Evolutionary conservation across 2,329 filamentous ascomycete genomes (phyloP), one percentile per base, ranked within the genome.

Genomic region (Alternaria ethzedia): DNA sequence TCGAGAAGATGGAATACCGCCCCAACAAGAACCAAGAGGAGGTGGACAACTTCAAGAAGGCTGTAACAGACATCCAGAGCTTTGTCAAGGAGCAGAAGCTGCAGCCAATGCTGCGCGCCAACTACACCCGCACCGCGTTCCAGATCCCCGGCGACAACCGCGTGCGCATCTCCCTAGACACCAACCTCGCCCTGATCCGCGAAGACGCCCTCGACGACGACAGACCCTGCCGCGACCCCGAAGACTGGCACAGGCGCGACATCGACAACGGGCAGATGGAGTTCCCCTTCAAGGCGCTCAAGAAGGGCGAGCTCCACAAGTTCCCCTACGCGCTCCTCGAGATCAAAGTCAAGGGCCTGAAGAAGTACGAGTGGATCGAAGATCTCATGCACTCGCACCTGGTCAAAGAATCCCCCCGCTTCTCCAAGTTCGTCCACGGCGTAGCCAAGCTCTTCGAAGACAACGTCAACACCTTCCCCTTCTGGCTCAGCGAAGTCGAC

Each of bases 351-450:
- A 86, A 84, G 69, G 80, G 80, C 52, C 86, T 88, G 69, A 94
- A 92, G 80, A 88, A 89, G 59, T 90, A 91, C 5, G 88, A 90
- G 67, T 99, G 96, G 96, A 86, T 98, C 32, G 88, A 94, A 70
- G 96, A 99, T 70, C 83, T 99, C 70, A 97, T 97, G 88, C 86
- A 88, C 56, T 97, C 94, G 6, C 95, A 99, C 79, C 87, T 99
- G 5, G 92, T 99, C 67, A 94, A 97, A 77, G 89, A 94, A 49
- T 90, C 92, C 0, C 93, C 94, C 2, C 89, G 91, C 54, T 99
- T 99, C 82, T 97, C 94, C 73, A 99, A 99, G 80, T 99, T 98
- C 72, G 91, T 97, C 3, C 95, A 99, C 74, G 96, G 96, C 65
- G 90, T 96, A 5, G 94, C 95, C 8, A 90, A 91, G 43, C 86